Conservation (phyloP, 192 early-diverging fungal species). For the Geranomyces michiganensis region DNA sequence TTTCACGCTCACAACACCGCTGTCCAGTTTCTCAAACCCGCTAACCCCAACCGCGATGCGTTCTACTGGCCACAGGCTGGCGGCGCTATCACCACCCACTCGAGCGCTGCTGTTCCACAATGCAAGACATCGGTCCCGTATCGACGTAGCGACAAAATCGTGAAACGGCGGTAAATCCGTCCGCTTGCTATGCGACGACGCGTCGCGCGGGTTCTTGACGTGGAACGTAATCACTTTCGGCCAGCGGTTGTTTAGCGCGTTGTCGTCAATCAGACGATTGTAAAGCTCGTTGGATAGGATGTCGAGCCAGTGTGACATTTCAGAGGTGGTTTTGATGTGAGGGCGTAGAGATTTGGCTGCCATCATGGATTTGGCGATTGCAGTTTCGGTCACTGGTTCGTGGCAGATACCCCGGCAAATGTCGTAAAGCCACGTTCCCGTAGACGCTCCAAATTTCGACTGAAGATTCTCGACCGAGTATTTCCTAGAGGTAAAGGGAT, state of each 20-base stretch:
- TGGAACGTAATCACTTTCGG: slow-evolving; percentile 53
- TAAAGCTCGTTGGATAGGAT: slow-evolving; percentile 58
- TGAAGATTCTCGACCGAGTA: slow-evolving; percentile 52
- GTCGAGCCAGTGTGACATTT: slow-evolving; percentile 53
- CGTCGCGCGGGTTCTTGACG: background rate
- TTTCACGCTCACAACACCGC: background rate
- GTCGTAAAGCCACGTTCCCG: slow-evolving; percentile 62
- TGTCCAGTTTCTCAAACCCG: slow-evolving; percentile 16
- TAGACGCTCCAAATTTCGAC: slow-evolving; percentile 52
- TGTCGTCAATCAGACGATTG: slow-evolving; percentile 52
- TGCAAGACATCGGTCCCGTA: slow-evolving; percentile 4
- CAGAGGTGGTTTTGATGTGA: slow-evolving; percentile 25
- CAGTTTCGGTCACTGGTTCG: slow-evolving; percentile 36
- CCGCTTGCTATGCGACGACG: background rate
- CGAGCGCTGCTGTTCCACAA: slow-evolving; percentile 1
- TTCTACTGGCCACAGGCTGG: background rate
- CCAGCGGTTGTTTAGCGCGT: slow-evolving; percentile 53
- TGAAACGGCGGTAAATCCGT: slow-evolving; percentile 23
- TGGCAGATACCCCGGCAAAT: slow-evolving; percentile 64
- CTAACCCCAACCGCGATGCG: slow-evolving; percentile 14
- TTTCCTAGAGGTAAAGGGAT: slow-evolving; percentile 42
- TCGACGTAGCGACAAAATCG: slow-evolving; percentile 10
- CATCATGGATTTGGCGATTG: slow-evolving; percentile 33
- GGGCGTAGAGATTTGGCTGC: slow-evolving; percentile 38
- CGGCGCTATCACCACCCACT: too few relatives aligned